Evolutionary conservation across 2,329 filamentous ascomycete species (phyloP), one percentile per base, ranked within the genome.

Genomic region (Trichophyton schoenleinii): DNA sequence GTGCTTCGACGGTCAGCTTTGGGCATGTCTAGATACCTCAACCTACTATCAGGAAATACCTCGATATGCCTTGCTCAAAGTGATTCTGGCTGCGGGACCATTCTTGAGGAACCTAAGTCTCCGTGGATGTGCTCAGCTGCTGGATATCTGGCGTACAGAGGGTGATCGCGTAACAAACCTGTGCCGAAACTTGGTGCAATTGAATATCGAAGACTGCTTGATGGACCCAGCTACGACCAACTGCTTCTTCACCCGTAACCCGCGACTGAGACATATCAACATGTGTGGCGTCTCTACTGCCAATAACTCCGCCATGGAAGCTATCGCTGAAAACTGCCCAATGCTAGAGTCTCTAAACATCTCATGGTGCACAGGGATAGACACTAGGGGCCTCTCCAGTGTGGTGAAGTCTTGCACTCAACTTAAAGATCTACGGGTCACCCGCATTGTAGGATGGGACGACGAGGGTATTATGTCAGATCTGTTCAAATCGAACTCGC

Each of bases 1-100:
- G 74, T 96, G 92, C 75, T 96, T 92, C 68, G 92, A 99, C 72
- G 94, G 94, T 1, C 94, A 99, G 75, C 77, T 97, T 15, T 99
- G 94, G 94, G 86, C 85, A 2, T 84, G 82, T 48, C 81, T 97
- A 57, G 91, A 97, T 71, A 85, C 89, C 1, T 87, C 90, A 6
- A 85, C 88, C 58, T 97, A 92, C 73, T 96, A 97, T 71, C 83
- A 82, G 65, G 83, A 91, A 59, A 97, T 97, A 65, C 87, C 92
- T 0, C 88, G 88, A 22, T 85, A 89, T 65, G 88, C 89, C 0
- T 77, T 99, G 57, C 84, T 91, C 61, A 90, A 87, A 69, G 91
- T 97, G 64, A 91, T 97, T 69, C 83, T 85, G 0, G 81, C 85
- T 2, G 90, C 91, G 1, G 94, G 92, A 0, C 89, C 92, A 0